phyloP scores from a whole-genome alignment of 1,139 yeast species.

The Waltiozyma sp. region DNA sequence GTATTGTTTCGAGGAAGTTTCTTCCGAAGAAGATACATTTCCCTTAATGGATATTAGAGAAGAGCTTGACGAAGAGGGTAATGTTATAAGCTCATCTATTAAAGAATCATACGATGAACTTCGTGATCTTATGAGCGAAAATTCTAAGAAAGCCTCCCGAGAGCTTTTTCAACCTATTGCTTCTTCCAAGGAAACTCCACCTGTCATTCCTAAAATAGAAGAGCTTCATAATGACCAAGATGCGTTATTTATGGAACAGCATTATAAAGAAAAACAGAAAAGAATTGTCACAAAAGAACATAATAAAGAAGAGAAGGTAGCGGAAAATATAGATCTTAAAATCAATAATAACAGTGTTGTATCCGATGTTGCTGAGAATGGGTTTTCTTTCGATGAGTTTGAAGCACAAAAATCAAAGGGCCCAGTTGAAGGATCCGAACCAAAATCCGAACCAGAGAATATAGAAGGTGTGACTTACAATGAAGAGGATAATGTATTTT shows the following conservation, averaged over 20 bases:
- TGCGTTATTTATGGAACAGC: not conserved
- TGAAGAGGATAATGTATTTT: constrained; percentile 26
- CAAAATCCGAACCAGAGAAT: not conserved
- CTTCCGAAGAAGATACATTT: constrained; percentile 23
- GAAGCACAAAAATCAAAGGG: not conserved
- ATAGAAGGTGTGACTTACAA: not conserved
- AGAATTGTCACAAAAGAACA: no score
- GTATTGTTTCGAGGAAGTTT: not conserved
- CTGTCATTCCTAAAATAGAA: not conserved
- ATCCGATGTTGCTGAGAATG: not conserved
- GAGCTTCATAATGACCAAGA: not conserved
- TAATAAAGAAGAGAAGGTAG: not conserved
- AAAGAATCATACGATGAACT: constrained; percentile 19
- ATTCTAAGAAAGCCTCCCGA: not conserved
- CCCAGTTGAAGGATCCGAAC: not conserved
- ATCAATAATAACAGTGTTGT: not conserved
- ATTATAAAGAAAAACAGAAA: not conserved
- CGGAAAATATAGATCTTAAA: no score
- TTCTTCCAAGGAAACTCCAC: not conserved
- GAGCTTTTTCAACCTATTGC: not conserved
- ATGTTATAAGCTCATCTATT: constrained; percentile 36
- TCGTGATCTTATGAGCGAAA: constrained; percentile 5
- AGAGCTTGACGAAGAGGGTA: constrained; percentile 73
- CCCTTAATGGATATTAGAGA: constrained; percentile 79
- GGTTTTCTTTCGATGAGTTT: not conserved